These are phyloP conservation scores for Tilletiaria anomala DNA, from an alignment of 1,284 basidiomycete species.

Conservation along the genomic window DNA sequence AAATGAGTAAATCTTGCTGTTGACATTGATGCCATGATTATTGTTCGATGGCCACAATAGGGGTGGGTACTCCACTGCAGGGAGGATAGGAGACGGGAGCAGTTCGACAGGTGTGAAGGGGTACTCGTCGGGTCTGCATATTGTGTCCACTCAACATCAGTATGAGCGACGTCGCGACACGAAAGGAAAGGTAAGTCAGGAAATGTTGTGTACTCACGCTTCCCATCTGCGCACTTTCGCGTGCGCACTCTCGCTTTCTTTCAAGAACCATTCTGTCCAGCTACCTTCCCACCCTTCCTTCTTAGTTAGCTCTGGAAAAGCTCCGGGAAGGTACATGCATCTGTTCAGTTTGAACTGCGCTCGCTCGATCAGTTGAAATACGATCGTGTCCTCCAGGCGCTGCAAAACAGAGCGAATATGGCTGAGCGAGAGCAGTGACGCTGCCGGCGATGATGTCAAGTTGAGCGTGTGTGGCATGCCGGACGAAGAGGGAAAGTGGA, in stretches of 20 bases:
- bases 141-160: conserved; percentile 46
- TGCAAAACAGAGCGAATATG: conserved; percentile 72
- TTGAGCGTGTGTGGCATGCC: conserved; percentile 1
- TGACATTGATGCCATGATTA: conserved; percentile 76
- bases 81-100: conserved; percentile 70
- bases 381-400: conserved; percentile 94
- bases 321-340: conserved; percentile 68
- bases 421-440: conserved; percentile 56
- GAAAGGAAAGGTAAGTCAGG: background rate
- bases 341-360: conserved; percentile 91
- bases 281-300: conserved; percentile 62
- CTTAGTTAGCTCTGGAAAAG: conserved; percentile 53
- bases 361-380: conserved; percentile 81
- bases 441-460: background rate
- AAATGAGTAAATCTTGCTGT: conserved; percentile 72
- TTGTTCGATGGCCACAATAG: conserved; percentile 49
- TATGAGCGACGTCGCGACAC: conserved; percentile 1
- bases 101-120: conserved; percentile 63
- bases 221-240: conserved; percentile 18
- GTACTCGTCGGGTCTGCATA: conserved; percentile 98
- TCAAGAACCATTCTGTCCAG: conserved; percentile 95
- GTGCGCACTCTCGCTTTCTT: conserved; percentile 84
- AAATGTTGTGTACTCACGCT: too few relatives aligned
- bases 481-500: too few relatives aligned
- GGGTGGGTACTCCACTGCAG: conserved; percentile 57